Base-by-base conservation (phyloP, 345 rosid species). In the Aquilaria yunnanensis region DNA sequence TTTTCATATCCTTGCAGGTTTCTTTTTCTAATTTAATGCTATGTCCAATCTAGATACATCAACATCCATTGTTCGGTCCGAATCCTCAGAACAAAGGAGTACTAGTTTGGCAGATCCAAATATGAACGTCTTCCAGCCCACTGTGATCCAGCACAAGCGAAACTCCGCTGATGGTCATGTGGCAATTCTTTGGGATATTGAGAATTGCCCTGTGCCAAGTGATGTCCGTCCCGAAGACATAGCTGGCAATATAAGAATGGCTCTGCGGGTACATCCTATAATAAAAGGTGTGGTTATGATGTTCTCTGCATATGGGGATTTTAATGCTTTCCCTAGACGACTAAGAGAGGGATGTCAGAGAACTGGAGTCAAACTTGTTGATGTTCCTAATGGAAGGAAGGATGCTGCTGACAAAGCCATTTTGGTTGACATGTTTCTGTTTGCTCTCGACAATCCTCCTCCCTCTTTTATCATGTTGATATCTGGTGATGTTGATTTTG, bases 401-500 rank as follows among this genome's bases (percentile, higher is more conserved):
- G 99, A 91, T 65, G 99, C 97, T 43, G 87, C 99, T 51, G 99
- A 94, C 73, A 91, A 88, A 73, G 99, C 99, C 46, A 94, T 94
- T 66, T 67, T 94, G 71, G 81, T 94, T 12, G 99, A 94, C 74
- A 88, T 94, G 99, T 94, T 94, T 69, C 81, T 94, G 59, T 94
- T 94, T 72, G 96, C 87, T 3, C 96, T 94, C 5, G 99, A 94
- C 73, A 78, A 94, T 60, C 91, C 80, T 4, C 90, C 96, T 0
- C 96, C 99, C 59, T 78, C 97, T 12, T 86, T 96, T 12, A 86
- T 94, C 63, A 70, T 94, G 82, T 81, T 94, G 30, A 85, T 94
- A n/a, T 83, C 99, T 0, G 97, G 99, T 48, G 99, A 94, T 62
- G 96, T 94, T 10, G 99, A 94, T 80, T 94, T 90, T 54, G 81